These are phyloP conservation scores for Pythium brassicae DNA, from an alignment of 352 stramenopile genomes.

Conservation along the genomic window DNA sequence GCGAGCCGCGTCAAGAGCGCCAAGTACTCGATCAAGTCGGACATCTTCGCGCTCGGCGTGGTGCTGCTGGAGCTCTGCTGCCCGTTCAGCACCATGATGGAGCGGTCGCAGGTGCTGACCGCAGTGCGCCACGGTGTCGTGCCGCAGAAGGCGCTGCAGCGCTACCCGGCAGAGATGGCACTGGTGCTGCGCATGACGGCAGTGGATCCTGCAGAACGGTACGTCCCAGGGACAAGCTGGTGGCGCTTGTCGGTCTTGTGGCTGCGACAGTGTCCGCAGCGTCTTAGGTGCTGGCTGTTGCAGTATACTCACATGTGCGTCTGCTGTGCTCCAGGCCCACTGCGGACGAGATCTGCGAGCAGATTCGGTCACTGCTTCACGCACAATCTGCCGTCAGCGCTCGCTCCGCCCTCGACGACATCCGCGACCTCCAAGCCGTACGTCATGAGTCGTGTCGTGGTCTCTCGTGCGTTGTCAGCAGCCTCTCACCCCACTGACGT, in stretches of 20 bases:
- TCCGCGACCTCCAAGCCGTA: constrained; percentile 57
- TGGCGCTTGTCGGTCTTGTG: too few relatives aligned
- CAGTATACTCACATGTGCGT: too few relatives aligned
- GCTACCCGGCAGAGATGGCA: constrained; percentile 66
- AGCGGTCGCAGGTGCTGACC: constrained; percentile 79
- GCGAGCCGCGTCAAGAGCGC: constrained; percentile 58
- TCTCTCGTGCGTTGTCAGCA: too few relatives aligned
- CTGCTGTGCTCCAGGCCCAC: constrained; percentile 19
- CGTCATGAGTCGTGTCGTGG: not conserved
- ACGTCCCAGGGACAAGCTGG: too few relatives aligned
- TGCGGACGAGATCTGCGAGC: constrained; percentile 55
- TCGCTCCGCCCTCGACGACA: constrained; percentile 52
- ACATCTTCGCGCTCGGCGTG: constrained; percentile 80
- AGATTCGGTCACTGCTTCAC: constrained; percentile 43
- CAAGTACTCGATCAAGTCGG: constrained; percentile 81
- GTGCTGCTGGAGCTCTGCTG: constrained; percentile 84
- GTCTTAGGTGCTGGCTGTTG: too few relatives aligned
- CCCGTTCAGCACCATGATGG: constrained; percentile 84
- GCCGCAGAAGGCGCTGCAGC: constrained; percentile 53
- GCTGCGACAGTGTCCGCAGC: too few relatives aligned
- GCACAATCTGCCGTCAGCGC: constrained; percentile 29
- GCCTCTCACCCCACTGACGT: too few relatives aligned
- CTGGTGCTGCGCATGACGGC: constrained; percentile 77
- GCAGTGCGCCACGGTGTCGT: constrained; percentile 73
- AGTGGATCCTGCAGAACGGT: constrained; percentile 60